Conservation (phyloP, 2,329 filamentous ascomycete species). For the Amauroascus niger region DNA sequence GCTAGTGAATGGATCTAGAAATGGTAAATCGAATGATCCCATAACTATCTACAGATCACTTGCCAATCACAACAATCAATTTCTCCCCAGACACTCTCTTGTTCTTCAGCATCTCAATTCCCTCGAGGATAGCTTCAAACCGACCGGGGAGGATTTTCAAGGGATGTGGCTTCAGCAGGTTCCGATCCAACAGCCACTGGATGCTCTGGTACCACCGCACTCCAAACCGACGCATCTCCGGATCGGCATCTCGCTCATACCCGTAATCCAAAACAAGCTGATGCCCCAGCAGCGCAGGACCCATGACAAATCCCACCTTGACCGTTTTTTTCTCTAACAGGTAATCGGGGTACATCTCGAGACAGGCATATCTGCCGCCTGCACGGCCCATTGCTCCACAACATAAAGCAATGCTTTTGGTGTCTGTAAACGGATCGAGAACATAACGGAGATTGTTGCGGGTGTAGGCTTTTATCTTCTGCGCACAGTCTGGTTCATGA, state of each 20-base stretch:
- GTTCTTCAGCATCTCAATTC: too few relatives aligned
- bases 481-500: too few relatives aligned
- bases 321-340: neutral
- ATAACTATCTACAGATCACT: too few relatives aligned
- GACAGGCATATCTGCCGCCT: neutral
- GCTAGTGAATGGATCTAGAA: too few relatives aligned
- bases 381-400: neutral
- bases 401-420: neutral
- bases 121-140: too few relatives aligned
- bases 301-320: neutral
- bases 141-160: too few relatives aligned
- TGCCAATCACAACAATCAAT: too few relatives aligned
- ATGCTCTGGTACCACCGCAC: neutral
- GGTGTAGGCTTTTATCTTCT: neutral
- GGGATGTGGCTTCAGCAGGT: too few relatives aligned
- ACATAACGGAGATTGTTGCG: neutral
- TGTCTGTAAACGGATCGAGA: neutral
- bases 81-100: too few relatives aligned
- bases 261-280: neutral
- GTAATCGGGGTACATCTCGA: neutral
- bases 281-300: neutral
- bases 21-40: too few relatives aligned
- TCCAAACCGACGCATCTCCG: neutral
- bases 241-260: neutral
- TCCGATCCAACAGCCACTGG: too few relatives aligned